Evolutionary conservation across 768 basidiomycete species (phyloP), one percentile per base, ranked within the genome.

Genomic region (Tylopilus balloui): DNA sequence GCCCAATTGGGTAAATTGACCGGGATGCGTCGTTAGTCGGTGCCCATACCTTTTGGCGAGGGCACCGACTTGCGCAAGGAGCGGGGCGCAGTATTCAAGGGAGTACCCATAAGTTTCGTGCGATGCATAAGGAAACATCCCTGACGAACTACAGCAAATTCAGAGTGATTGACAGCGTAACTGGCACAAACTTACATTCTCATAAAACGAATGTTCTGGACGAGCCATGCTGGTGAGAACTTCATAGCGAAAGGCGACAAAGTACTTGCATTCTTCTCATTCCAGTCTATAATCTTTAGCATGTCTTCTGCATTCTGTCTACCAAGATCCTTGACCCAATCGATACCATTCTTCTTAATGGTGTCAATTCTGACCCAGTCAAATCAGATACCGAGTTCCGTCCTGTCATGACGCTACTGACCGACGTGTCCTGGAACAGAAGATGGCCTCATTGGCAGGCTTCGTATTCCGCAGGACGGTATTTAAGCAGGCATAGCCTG

Each of bases 41-140:
- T 94, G 88, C 0, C 83, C 81, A 51, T 85, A 79, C 56, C 78
- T 78, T 32, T 76, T 80, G 12, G 87, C 88, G 20, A 89, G 73
- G 6, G 71, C 74, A 2, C 88, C 90, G 20, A 80, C 83, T 58
- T 72, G 60, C 2, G 74, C 73, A 6, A 84, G 71, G 20, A 79
- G 68, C 3, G 70, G 48, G 6, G 78, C 72, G 6, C 88, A 92
- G 51, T 88, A 93, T 8, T 80, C 77, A 21, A 97, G 75, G 14
- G 81, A 77, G 65, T 97, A 96, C 0, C 92, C 92, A 59, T 92
- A 80, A 17, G 73, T 75, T 15, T 69, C 73, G 56, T 97, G 94
- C 1, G 87, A 88, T 0, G 92, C 92, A 58, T 86, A 96, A 1
- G 93, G 92, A 67, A 96, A 95, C 80, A 96, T 84, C 55, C 92